Evolutionary conservation across 2,329 filamentous ascomycete species (phyloP), one percentile per base, ranked within the genome.

Genomic region (Hypoxylon sp.): DNA sequence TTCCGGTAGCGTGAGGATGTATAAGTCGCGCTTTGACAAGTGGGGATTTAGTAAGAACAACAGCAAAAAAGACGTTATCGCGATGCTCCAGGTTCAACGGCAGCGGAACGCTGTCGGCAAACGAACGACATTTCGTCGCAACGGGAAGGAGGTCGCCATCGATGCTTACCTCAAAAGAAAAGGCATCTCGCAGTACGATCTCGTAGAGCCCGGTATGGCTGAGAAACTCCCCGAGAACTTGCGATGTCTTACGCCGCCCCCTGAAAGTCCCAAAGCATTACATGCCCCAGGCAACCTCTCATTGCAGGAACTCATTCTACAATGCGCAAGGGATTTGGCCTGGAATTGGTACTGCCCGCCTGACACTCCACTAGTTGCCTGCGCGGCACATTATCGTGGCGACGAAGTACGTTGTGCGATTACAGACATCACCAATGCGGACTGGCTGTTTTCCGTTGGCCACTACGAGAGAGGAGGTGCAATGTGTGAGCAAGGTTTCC

Each of bases 31-130:
- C 23, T 85, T 85, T 70, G 84, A 84, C 12, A 82, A 85, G 65
- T 85, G 83, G 83, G 83, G 83, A 0, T 85, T 85, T 65, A 83
- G 83, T 41, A 85, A 85, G 75, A 85, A 85, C 63, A 85, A 85
- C 65, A 85, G 83, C 43, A 83, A 85, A 62, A 83, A 84, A 25
- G 83, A 85, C 61, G 82, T 85, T 6, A 83, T 84, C 71, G 78
- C 80, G 16, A 76, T 85, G 52, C 74, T 85, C 7, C 83, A 82
- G 39, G 82, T 84, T 74, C 85, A 85, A 65, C 84, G 84, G 47
- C 82, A 85, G 69, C 82, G 83, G 45, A 83, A 84, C 70, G 83
- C 83, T 3, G 81, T 84, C 67, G 83, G 83, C 61, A 85, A 85
- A 69, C 81, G 84, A 27, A 84, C 83, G 0, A 81, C 84, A 53